Base-by-base conservation (phyloP, 1,139 yeast genomes). In the Taphrina deformans region DNA sequence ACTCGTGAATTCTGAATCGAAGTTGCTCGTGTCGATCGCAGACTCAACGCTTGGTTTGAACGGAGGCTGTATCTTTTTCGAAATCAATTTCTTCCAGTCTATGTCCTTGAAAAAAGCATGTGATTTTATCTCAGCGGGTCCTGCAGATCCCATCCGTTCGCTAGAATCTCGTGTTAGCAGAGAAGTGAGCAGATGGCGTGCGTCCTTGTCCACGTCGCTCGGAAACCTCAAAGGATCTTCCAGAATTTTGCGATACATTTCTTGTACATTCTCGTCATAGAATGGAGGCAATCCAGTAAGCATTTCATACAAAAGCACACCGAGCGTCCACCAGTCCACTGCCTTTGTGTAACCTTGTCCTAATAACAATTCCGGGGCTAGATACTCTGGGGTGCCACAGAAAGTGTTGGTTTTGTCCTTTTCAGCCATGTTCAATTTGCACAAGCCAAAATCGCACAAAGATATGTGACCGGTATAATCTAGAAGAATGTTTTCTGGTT, bases 271-370 rank as follows among this genome's bases (percentile, higher is more conserved):
- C 73, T 91, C 97, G 73, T 92, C 98, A 75, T 89, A 93, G 75
- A 91, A 93, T 55, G 97, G 97, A 7, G 99, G 99, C 70, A 93
- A 81, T 0, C 98, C 97, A 1, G 97, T 91, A 69, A 95, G 81
- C 99, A 95, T 95, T 74, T 93, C 99, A 75, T 89, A 95, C 56
- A 93, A 79, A 62, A 93, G 79, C 14, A 95, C 93, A 51, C 99
- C 99, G 71, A 93, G 80, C 1, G 99, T 93, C 99, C 99, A 93
- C 95, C 97, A 93, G 77, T 93, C 99, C 23, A 93, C 98, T 23
- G 88, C 88, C 75, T 96, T 86, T 3, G 98, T 90, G 76, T 93
- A 93, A 1, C 99, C 99, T 73, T 90, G 92, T 62, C 96, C 96
- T 69, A 91, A 79, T 56, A 93, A 78, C 70, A 93, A 80, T 76